Evolutionary conservation across 73 alveolate species (phyloP).

Genomic region (Paramecium pentaurelia): DNA sequence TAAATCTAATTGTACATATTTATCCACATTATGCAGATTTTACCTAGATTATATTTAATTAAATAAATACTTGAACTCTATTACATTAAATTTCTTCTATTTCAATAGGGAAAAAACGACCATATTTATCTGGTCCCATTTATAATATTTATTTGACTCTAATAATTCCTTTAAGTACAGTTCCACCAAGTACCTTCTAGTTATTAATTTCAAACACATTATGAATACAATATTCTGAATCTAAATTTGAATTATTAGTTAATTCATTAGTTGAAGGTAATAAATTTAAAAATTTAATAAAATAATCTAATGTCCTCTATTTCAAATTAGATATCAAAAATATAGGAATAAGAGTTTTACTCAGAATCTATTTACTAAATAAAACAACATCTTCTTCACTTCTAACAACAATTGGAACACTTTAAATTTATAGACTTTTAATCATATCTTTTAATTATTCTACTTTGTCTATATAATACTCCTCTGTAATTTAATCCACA

Average conservation of each 20-base stretch:
- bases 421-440: constrained; percentile 45
- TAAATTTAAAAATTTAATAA: constrained; percentile 75
- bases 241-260: constrained; percentile 63
- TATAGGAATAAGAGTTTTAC: constrained; percentile 77
- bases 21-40: constrained; percentile 87
- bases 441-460: constrained; percentile 50
- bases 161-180: constrained; percentile 83
- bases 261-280: constrained; percentile 76
- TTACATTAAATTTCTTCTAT: constrained; percentile 87
- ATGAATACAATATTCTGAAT: constrained; percentile 83
- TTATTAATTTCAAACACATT: constrained; percentile 75
- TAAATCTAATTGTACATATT: constrained; percentile 79
- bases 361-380: constrained; percentile 70
- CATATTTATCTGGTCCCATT: constrained; percentile 94
- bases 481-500: constrained; percentile 65
- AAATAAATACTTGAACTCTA: constrained; percentile 64
- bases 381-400: constrained; percentile 85
- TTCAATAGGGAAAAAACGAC: constrained; percentile 83
- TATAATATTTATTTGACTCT: constrained; percentile 66
- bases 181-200: constrained; percentile 83
- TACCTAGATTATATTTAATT: background rate
- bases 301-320: constrained; percentile 75
- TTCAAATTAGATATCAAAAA: constrained; percentile 76
- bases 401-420: constrained; percentile 63
- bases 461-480: constrained; percentile 1